Base-by-base conservation (phyloP, 345 rosid species). In the Eucalyptus rudis region DNA sequence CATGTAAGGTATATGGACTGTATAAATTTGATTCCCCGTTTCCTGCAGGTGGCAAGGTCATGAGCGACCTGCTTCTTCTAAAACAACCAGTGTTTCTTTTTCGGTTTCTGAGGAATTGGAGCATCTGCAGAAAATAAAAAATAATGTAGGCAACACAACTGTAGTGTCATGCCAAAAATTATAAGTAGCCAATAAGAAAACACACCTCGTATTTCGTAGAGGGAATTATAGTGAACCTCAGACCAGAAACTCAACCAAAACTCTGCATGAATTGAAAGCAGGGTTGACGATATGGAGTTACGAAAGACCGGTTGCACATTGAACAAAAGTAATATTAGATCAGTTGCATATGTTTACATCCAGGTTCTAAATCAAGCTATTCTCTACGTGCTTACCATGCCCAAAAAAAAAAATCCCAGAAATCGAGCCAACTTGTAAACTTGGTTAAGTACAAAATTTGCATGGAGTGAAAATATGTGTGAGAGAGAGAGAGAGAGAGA, bases 201-300 rank as follows among this genome's bases (percentile, higher is more conserved):
- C 95, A 83, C 89, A 96, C 99, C 98, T 95, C 91, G 94, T 81
- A 94, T 92, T 62, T 94, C 98, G 87, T 96, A 96, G 76, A 97
- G 93, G n/a, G 99, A 97, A 93, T 97, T 97, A 91, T 96, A 97
- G 89, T 97, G 99, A 79, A 97, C 99, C 94, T 97, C 99, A 24
- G 98, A 96, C 99, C 99, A 97, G 93, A 97, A 97, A 91, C 99
- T 97, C 90, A 97, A 94, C 99, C 99, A 97, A 90, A 97, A 90
- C 93, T 94, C 99, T 97, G 98, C 96, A 93, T 83, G 80, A 89
- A 88, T 87, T 7, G 83, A 88, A 86, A 80, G 16, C 31, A 27
- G 81, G 44, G 45, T 50, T 87, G 62, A 92, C 68, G 40, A 33
- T 86, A 29, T 54, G 15, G 31, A 31, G 87, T 19, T 22, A 9